These are phyloP conservation scores for Kazachstania sp. DNA, from an alignment of 1,139 yeast genomes.

Conservation along the genomic window DNA sequence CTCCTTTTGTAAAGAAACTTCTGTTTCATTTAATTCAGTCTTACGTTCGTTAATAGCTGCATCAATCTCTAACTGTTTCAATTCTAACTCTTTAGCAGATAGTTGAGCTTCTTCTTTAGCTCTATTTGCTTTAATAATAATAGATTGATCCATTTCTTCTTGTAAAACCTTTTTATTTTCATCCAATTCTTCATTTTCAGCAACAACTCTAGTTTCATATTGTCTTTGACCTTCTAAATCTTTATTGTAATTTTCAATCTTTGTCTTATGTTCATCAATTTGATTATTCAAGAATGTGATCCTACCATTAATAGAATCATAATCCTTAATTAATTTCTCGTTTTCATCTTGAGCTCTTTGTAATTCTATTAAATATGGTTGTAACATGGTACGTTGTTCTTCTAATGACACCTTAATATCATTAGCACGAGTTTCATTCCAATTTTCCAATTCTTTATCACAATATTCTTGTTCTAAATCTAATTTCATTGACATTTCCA, in stretches of 20 bases:
- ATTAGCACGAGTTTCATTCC: constrained; percentile 32
- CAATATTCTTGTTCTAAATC: constrained; percentile 14
- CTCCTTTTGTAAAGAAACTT: constrained; percentile 23
- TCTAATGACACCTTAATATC: constrained; percentile 24
- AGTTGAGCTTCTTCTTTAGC: constrained; percentile 26
- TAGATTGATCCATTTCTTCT: constrained; percentile 14
- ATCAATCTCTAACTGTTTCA: constrained; percentile 28
- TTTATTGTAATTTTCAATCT: constrained; percentile 20
- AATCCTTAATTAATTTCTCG: constrained; percentile 19
- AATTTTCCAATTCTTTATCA: constrained; percentile 25
- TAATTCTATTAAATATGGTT: constrained; percentile 25
- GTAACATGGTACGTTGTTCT: constrained; percentile 25
- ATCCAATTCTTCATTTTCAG: constrained; percentile 14
- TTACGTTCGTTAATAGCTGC: constrained; percentile 27
- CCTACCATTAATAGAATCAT: constrained; percentile 19
- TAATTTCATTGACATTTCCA: constrained; percentile 19
- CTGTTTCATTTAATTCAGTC: constrained; percentile 24
- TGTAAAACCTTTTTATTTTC: constrained; percentile 15
- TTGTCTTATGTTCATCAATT: constrained; percentile 22
- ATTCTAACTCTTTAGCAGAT: constrained; percentile 26
- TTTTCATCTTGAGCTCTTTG: constrained; percentile 25
- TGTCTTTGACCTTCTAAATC: constrained; percentile 19
- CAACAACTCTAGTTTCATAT: constrained; percentile 18
- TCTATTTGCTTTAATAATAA: constrained; percentile 19
- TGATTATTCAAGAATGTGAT: constrained; percentile 21